These are phyloP conservation scores for Globisporangium yorkense DNA, from an alignment of 352 stramenopile genomes.

Conservation along the genomic window DNA sequence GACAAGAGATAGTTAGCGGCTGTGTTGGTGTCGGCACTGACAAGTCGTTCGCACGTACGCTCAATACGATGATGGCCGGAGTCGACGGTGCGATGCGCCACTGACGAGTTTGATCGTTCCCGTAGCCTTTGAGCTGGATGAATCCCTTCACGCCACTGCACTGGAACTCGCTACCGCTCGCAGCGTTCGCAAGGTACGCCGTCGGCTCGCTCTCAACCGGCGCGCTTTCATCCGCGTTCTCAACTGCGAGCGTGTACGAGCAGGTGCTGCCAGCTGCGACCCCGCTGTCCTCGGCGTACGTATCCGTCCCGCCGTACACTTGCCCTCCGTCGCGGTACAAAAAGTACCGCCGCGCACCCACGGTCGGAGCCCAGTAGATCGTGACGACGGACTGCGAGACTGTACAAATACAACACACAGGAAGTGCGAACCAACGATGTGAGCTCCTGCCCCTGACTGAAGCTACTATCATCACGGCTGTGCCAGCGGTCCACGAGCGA, in stretches of 20 bases:
- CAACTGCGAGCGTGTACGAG: constrained; percentile 26
- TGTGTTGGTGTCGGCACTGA: too few relatives aligned
- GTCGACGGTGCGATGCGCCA: constrained; percentile 32
- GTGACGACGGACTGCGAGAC: constrained; percentile 25
- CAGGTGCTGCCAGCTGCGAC: constrained; percentile 29
- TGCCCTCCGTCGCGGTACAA: constrained; percentile 31
- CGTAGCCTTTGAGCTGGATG: constrained; percentile 35
- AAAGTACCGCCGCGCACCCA: constrained; percentile 23
- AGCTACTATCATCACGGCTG: not conserved
- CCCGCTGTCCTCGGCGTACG: constrained; percentile 30
- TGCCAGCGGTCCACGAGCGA: not conserved
- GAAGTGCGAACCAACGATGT: not conserved
- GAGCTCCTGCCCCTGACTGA: not conserved
- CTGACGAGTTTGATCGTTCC: constrained; percentile 20
- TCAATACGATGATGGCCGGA: constrained; percentile 25
- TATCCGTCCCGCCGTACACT: constrained; percentile 19
- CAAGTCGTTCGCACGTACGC: constrained; percentile 15
- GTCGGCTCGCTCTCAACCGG: constrained; percentile 27
- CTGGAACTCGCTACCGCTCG: constrained; percentile 18
- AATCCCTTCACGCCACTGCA: constrained; percentile 24
- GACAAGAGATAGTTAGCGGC: not conserved
- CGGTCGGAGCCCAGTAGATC: constrained; percentile 26
- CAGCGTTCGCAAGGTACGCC: constrained; percentile 9
- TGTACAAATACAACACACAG: constrained; percentile 5
- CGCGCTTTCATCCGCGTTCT: constrained; percentile 14